phyloP scores from a whole-genome alignment of 140 eudicot species.

The Anethum foeniculum region DNA sequence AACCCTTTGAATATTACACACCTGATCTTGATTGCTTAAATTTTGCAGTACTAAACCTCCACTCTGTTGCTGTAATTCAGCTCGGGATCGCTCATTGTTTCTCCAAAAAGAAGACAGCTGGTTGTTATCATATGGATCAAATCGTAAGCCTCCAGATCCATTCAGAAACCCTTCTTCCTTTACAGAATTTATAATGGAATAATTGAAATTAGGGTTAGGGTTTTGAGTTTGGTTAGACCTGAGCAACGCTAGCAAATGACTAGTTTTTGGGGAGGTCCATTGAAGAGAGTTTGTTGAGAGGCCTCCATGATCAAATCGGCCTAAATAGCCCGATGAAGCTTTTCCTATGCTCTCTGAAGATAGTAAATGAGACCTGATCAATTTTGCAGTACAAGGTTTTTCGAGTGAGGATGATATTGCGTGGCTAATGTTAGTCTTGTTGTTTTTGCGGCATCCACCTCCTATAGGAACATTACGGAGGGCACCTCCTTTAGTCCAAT shows the following conservation, averaged over 20 bases:
- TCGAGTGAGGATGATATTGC: conserved; percentile 21
- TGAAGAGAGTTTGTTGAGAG: conserved; percentile 35
- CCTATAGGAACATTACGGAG: conserved; percentile 89
- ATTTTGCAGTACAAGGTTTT: conserved; percentile 29
- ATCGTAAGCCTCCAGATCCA: conserved; percentile 35
- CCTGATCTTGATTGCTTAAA: conserved; percentile 25
- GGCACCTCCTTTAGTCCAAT: conserved; percentile 88
- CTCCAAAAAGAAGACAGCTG: conserved; percentile 25
- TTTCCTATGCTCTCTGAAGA: conserved; percentile 40
- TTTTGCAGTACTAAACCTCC: conserved; percentile 34
- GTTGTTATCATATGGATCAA: conserved; percentile 25
- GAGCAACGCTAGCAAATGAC: conserved; percentile 59
- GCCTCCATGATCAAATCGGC: conserved; percentile 25
- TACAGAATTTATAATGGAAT: conserved; percentile 24
- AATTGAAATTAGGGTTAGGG: conserved; percentile 33
- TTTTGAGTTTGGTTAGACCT: conserved; percentile 39
- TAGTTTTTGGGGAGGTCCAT: conserved; percentile 53
- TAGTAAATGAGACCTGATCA: conserved; percentile 22
- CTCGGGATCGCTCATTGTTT: conserved; percentile 22
- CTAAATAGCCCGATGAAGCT: conserved; percentile 15
- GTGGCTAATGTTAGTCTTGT: conserved; percentile 30
- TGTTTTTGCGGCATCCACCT: conserved; percentile 75
- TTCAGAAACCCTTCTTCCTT: conserved; percentile 41
- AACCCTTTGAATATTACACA: conserved; percentile 34
- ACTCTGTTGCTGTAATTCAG: conserved; percentile 33